Conservation (phyloP, 2,329 filamentous ascomycete genomes). For the Metarhizium guizhouense region DNA sequence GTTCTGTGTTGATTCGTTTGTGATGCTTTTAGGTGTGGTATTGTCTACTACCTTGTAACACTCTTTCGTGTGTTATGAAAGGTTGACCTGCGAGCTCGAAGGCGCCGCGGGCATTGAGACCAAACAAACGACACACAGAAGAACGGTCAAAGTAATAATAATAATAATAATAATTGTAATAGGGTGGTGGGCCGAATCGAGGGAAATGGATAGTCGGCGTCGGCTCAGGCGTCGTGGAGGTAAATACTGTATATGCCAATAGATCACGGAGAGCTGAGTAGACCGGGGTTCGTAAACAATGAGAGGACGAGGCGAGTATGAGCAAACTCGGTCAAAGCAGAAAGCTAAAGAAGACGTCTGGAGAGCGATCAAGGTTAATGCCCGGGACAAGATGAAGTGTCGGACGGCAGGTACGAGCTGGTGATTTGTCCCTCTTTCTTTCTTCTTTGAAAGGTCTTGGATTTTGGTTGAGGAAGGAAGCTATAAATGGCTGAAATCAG, state of each 20-base stretch:
- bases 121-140: neutral
- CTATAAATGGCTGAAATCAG: neutral
- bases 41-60: neutral
- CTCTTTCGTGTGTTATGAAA: neutral
- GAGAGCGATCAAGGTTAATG: neutral
- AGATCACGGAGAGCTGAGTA: constrained; percentile 1
- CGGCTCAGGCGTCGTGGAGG: neutral
- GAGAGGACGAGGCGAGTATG: neutral
- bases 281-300: neutral
- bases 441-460: neutral
- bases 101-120: neutral
- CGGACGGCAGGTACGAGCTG: neutral
- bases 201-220: neutral
- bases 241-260: constrained; percentile 1
- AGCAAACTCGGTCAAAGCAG: neutral
- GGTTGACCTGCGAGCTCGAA: neutral
- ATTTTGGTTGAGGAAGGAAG: neutral
- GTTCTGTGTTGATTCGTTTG: neutral
- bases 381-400: neutral
- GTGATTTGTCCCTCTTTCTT: neutral
- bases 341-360: neutral
- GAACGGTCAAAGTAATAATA: neutral
- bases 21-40: neutral
- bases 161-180: neutral
- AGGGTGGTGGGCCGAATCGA: neutral